A percentile compares a stretch with the other conserved stretches of the same genome.
These are phyloP conservation scores for Russula abietina DNA, from an alignment of 768 basidiomycete genomes.

Conservation along the genomic window DNA sequence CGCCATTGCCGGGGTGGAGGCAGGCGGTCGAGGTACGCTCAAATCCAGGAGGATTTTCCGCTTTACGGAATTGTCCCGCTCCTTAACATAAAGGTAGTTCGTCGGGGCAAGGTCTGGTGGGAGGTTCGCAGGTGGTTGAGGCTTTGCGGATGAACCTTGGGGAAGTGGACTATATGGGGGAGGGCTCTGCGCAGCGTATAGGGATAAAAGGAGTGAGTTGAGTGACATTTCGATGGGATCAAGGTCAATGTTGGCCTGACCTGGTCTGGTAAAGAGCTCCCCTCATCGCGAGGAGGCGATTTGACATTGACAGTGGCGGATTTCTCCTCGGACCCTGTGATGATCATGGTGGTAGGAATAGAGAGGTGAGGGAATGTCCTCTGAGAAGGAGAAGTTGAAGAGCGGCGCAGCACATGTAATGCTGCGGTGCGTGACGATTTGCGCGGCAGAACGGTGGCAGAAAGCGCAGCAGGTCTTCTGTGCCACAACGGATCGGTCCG, in stretches of 20 bases:
- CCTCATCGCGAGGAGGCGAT: neutral
- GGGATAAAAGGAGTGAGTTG: neutral
- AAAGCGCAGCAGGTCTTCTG: neutral
- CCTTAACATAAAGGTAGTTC: constrained; percentile 14
- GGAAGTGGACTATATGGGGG: constrained; percentile 10
- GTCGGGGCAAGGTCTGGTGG: constrained; percentile 10
- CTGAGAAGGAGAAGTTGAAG: neutral
- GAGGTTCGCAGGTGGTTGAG: neutral
- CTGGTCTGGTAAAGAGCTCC: neutral
- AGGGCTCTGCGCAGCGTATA: neutral
- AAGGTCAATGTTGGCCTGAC: neutral
- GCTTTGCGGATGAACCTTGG: neutral
- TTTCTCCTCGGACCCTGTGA: neutral
- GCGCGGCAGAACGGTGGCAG: neutral
- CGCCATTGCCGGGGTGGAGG: neutral
- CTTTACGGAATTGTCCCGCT: constrained; percentile 6
- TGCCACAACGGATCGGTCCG: neutral
- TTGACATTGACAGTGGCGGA: neutral
- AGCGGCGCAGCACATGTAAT: neutral
- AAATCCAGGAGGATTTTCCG: constrained; percentile 11
- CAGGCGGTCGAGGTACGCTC: constrained; percentile 7
- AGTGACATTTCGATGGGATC: neutral
- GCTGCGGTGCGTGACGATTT: neutral
- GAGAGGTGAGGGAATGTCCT: neutral
- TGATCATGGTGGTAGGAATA: constrained; percentile 1